Percentiles rank a stretch among this genome's conserved stretches.
Evolutionary conservation across 306 rosid species (phyloP).

Genomic region (Castanopsis chinensis): DNA sequence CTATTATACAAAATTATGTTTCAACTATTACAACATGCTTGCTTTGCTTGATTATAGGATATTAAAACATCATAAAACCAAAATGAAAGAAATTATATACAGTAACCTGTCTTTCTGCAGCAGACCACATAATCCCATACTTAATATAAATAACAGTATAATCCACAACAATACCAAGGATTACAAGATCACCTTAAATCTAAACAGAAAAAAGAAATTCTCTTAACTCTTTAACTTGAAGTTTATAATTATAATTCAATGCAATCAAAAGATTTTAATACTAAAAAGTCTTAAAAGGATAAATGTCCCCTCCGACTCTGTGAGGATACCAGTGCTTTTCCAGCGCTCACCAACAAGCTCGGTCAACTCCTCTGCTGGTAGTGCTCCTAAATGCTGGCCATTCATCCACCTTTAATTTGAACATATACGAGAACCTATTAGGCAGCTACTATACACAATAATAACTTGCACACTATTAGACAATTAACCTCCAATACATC

Average conservation of each 20-base stretch:
- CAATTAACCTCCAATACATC: background rate
- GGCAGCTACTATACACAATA: background rate
- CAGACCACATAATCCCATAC: background rate
- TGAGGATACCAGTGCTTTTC: constrained; percentile 67
- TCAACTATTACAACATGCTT: constrained; percentile 5
- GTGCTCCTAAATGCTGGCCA: constrained; percentile 84
- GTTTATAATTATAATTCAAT: background rate
- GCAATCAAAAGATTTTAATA: background rate
- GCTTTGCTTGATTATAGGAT: constrained; percentile 3
- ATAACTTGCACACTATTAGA: background rate
- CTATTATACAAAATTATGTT: constrained; percentile 36
- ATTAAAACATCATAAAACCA: background rate
- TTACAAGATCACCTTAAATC: background rate
- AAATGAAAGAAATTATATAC: constrained; percentile 9
- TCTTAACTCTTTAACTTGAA: background rate
- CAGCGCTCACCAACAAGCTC: constrained; percentile 71
- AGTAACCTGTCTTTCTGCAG: background rate
- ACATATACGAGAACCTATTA: constrained; percentile 1
- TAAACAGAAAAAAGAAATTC: background rate
- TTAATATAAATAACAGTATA: background rate
- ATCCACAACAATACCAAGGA: constrained; percentile 2
- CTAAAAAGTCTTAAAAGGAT: constrained; percentile 53
- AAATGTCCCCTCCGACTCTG: constrained; percentile 56
- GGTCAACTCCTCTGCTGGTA: constrained; percentile 61
- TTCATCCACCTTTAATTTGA: constrained; percentile 81